Conservation (phyloP, 768 basidiomycete species). For the Lyophyllum shimeji region DNA sequence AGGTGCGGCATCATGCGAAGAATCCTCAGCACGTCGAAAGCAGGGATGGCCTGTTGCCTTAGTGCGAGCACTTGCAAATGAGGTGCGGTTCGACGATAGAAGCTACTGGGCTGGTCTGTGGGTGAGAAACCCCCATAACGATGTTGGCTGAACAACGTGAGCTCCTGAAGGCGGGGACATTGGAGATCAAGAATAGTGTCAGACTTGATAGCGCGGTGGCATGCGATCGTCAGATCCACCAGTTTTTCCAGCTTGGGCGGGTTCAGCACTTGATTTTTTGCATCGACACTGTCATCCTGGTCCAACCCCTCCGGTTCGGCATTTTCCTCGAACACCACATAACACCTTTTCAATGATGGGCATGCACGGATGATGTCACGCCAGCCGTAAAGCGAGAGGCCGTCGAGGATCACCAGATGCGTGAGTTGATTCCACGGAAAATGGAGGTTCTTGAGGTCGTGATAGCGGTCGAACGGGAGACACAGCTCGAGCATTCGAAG, state of each 20-base stretch:
- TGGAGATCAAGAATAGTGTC: not conserved
- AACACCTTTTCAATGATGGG: not conserved
- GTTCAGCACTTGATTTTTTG: not conserved
- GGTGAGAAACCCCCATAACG: not conserved
- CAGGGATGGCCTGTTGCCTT: not conserved
- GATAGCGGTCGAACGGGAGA: not conserved
- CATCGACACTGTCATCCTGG: not conserved
- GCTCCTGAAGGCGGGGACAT: not conserved
- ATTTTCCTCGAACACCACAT: not conserved
- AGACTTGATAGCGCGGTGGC: not conserved
- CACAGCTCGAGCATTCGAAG: not conserved
- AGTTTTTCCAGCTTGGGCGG: not conserved
- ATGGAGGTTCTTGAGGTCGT: not conserved
- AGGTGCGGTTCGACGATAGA: not conserved
- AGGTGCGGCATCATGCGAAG: not conserved
- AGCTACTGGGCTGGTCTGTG: not conserved
- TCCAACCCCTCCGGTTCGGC: not conserved
- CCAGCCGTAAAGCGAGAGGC: not conserved
- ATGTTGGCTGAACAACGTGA: not conserved
- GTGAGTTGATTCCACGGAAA: slow-evolving; percentile 4
- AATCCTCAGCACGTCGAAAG: not conserved
- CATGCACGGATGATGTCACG: not conserved
- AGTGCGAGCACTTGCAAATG: not conserved
- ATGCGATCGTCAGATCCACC: not conserved
- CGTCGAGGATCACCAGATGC: not conserved